Base-by-base conservation (phyloP, 2,329 filamentous ascomycete species). In the Colletotrichum sp. region DNA sequence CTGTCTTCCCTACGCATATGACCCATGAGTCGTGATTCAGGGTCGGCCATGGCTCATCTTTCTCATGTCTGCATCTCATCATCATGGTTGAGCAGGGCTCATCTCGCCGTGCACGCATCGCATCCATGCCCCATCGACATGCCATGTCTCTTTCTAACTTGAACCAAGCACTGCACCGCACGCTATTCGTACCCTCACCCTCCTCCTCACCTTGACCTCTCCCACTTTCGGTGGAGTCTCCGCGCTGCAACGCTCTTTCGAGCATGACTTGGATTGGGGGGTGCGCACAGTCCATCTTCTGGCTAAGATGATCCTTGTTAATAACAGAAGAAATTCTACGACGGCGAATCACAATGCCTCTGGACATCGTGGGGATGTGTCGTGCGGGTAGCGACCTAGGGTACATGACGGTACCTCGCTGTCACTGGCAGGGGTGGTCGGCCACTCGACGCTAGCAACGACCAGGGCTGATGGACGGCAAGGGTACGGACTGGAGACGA, bases 391-490 rank as follows among this genome's bases (percentile, higher is more conserved):
- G 48, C 27, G 59, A 61, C 71, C 19, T 69, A 13, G 16, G 48
- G 60, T 76, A 76, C 74, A 70, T 66, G 25, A 28, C 3, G 25
- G 59, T 74, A 76, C 74, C 60, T 75, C 28, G 22, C 70, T 63
- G 48, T 61, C 36, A 57, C n/a, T 32, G 52, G 52, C 65, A 71
- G 67, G 74, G 71, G 48, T 27, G 44, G 27, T 39, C 12, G 34
- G 34, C 60, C 60, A 67, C n/a, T 75, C 25, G 27, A 63, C 74
- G 71, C 74, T 76, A 76, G 66, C 66, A 73, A 36, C 74, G 74
- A 75, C 74, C 65, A 73, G 74, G 64, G 70, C 74, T 65, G 63
- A 32, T 75, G 70, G 64, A 68, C 34, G 48, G n/a, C 34, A 28
- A 71, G 59, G 59, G 32, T 36, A 52, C 36, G 52, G 28, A 64